Percentiles rank a stretch among this genome's conserved stretches.
phyloP scores from a whole-genome alignment of 768 basidiomycete species.

The Mycena kentingensis region DNA sequence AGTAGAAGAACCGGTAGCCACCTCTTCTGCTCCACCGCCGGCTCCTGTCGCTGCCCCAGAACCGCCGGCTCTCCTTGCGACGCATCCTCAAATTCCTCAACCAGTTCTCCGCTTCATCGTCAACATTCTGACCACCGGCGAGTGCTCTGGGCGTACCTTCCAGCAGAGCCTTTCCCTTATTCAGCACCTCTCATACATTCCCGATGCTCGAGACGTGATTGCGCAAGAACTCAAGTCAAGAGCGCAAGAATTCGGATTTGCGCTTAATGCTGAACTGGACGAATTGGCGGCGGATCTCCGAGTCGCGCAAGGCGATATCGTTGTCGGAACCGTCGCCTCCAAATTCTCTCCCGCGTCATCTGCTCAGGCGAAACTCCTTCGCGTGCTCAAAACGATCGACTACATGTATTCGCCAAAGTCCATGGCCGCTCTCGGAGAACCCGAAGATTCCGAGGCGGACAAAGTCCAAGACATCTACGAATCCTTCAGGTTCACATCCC shows the following conservation, averaged over 20 bases:
- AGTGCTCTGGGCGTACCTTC: constrained; percentile 96
- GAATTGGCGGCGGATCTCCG: constrained; percentile 69
- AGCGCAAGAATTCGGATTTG: constrained; percentile 85
- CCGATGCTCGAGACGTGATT: constrained; percentile 86
- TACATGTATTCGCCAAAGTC: constrained; percentile 83
- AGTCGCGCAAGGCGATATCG: constrained; percentile 52
- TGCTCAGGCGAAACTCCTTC: constrained; percentile 91
- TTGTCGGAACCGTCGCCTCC: constrained; percentile 71
- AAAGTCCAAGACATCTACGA: constrained; percentile 89
- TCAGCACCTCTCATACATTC: constrained; percentile 86
- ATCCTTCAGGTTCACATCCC: constrained; percentile 83
- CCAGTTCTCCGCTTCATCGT: constrained; percentile 87
- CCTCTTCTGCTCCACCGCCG: constrained; percentile 1
- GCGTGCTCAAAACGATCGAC: constrained; percentile 96
- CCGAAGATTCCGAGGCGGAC: constrained; percentile 61
- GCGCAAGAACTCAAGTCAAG: constrained; percentile 84
- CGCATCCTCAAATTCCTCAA: constrained; percentile 84
- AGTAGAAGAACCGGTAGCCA: background rate
- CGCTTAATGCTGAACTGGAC: constrained; percentile 73
- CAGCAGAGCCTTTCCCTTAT: constrained; percentile 90
- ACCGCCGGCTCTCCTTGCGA: constrained; percentile 54
- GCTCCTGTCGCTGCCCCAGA: constrained; percentile 20
- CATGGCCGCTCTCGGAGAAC: constrained; percentile 37
- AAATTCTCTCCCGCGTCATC: constrained; percentile 95
- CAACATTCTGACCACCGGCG: constrained; percentile 95